Evolutionary conservation across 805 yeast species (phyloP), one percentile per base, ranked within the genome.

Genomic region (Phaffomyces antillensis): DNA sequence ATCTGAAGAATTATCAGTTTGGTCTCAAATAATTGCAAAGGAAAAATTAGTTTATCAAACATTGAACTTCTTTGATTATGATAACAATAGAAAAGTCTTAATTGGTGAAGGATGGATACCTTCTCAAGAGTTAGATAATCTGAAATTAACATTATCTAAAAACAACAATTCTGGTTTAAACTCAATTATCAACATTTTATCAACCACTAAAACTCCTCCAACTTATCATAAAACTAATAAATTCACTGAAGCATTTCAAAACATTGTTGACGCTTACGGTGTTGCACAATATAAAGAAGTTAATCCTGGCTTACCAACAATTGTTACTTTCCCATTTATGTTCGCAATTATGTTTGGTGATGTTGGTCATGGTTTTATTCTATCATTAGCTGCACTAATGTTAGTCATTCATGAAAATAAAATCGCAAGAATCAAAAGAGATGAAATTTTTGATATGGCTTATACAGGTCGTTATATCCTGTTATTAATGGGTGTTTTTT

Each of bases 271-370:
- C 65, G 93, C 97, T 5, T 93, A 93, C 65, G 99, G 98, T 58
- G 73, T 88, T 47, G 93, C 96, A 12, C 77, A 89, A 8, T 93
- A 93, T 67, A 82, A 88, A 54, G 99, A 93, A 65, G 91, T 93
- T 34, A 93, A 93, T 64, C 96, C 99, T 2, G 99, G 96, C 46
- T 72, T 93, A 53, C 91, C 99, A 11, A 90, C 99, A 1, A 78
- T 88, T 40, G 83, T 93, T 23, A 93, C 99, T 0, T 93, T 93
- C 71, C 99, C 99, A 28, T 93, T 93, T 65, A 86, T 93, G 95
- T 93, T 93, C 68, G 98, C 99, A 36, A 84, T 93, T 56, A 93
- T 93, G 99, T 93, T 93, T 73, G 99, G 99, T 73, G 99, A 93
- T 68, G 63, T 90, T 47, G 99, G 99, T 18, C 99, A 93, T 67